Percentiles rank a stretch among this genome's conserved stretches.
phyloP scores from a whole-genome alignment of 139 green algal species.

The Marvania coccoides region DNA sequence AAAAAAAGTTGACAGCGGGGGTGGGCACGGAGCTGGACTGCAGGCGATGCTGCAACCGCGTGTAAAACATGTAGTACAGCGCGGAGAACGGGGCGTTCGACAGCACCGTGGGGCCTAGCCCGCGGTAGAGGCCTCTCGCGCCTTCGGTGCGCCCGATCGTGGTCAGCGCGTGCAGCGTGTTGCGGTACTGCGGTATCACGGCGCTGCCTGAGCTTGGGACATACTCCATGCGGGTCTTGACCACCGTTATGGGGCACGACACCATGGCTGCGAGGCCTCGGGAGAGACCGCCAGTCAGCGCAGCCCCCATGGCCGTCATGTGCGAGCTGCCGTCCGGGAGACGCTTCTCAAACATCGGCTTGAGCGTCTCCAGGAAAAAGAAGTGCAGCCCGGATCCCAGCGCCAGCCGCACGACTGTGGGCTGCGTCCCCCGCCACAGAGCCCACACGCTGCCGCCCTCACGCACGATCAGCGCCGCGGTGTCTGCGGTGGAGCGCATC shows the following conservation, averaged over 20 bases:
- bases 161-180: slow-evolving; percentile 51
- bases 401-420: slow-evolving; percentile 62
- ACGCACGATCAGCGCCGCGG: slow-evolving; percentile 30
- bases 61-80: slow-evolving; percentile 95
- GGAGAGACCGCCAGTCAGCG: slow-evolving; percentile 48
- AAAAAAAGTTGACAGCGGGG: slow-evolving; percentile 58
- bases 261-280: slow-evolving; percentile 63
- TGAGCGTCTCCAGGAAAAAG: slow-evolving; percentile 51
- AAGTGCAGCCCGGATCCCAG: slow-evolving; percentile 74
- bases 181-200: slow-evolving; percentile 31
- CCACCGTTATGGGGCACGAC: slow-evolving; percentile 81
- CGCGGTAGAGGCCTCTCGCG: slow-evolving; percentile 52
- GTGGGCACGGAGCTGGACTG: slow-evolving; percentile 1
- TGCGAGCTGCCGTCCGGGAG: slow-evolving; percentile 1
- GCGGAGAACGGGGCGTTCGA: slow-evolving; percentile 88
- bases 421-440: slow-evolving; percentile 66
- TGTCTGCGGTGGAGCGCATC: slow-evolving; percentile 17
- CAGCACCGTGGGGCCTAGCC: slow-evolving; percentile 72
- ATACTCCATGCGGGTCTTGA: slow-evolving; percentile 98
- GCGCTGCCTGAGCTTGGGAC: not conserved
- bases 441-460: slow-evolving; percentile 32
- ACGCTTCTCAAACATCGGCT: slow-evolving; percentile 31
- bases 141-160: slow-evolving; percentile 53
- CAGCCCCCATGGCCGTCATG: slow-evolving; percentile 7
- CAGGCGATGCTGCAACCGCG: slow-evolving; percentile 23